These are phyloP conservation scores for Ophiostoma novo-ulmi DNA, from an alignment of 2,329 filamentous ascomycete genomes.

Conservation along the genomic window DNA sequence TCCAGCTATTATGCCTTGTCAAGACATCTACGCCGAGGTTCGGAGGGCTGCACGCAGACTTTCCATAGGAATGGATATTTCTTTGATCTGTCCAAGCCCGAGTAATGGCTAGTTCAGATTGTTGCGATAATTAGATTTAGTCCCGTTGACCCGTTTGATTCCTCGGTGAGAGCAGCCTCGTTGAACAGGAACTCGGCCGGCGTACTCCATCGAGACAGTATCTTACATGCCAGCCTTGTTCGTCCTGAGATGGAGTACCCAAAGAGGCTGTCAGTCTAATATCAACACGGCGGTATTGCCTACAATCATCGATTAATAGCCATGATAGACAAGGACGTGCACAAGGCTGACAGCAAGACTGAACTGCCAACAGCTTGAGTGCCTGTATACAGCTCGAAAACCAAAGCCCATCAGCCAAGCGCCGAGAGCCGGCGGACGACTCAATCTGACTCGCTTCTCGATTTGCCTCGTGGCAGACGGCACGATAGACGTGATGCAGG, in stretches of 20 bases:
- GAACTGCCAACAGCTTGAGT: not conserved
- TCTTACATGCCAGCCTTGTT: not conserved
- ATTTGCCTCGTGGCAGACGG: too few relatives aligned
- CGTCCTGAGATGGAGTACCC: not conserved
- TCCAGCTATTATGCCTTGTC: not conserved
- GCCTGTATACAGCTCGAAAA: too few relatives aligned
- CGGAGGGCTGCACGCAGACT: not conserved
- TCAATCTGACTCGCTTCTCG: too few relatives aligned
- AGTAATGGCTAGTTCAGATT: too few relatives aligned
- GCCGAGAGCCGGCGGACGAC: too few relatives aligned
- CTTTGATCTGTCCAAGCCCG: too few relatives aligned
- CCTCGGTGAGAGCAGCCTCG: not conserved
- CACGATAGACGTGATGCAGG: not conserved
- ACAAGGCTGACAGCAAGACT: constrained; percentile 1
- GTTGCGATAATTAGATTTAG: too few relatives aligned
- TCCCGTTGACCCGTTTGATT: not conserved
- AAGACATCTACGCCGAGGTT: not conserved
- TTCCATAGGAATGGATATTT: too few relatives aligned
- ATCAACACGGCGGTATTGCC: not conserved
- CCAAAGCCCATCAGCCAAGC: too few relatives aligned
- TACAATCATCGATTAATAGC: too few relatives aligned
- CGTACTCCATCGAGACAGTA: not conserved
- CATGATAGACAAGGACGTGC: not conserved
- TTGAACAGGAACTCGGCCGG: not conserved
- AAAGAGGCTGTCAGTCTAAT: not conserved